Conservation (phyloP, 768 basidiomycete species). For the Russula compacta region DNA sequence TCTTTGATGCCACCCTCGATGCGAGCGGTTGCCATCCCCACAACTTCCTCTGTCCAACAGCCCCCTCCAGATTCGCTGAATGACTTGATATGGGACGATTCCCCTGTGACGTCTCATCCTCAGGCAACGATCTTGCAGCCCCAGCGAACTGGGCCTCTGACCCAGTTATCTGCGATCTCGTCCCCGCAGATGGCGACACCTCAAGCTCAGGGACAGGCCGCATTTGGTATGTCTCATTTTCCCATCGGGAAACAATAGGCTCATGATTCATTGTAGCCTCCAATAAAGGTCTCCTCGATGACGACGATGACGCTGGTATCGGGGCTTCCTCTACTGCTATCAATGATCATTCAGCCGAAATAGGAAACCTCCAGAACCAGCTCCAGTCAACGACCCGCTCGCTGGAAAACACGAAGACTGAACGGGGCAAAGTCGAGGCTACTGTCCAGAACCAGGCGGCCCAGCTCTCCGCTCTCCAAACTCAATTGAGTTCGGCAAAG, state of each 20-base stretch:
- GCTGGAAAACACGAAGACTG: conserved; percentile 53
- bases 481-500: conserved; percentile 74
- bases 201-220: conserved; percentile 32
- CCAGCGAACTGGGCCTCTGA: conserved; percentile 4
- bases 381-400: conserved; percentile 70
- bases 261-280: conserved; percentile 6
- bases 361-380: conserved; percentile 83
- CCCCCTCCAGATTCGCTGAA: conserved; percentile 32
- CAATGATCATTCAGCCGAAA: conserved; percentile 72
- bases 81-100: conserved; percentile 40
- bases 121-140: conserved; percentile 28
- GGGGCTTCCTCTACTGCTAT: conserved; percentile 40
- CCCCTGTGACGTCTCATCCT: conserved; percentile 29
- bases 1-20: conserved; percentile 78
- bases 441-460: conserved; percentile 57
- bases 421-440: conserved; percentile 58
- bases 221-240: conserved; percentile 36
- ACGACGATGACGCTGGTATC: conserved; percentile 52
- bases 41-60: conserved; percentile 32
- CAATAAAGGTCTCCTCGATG: conserved; percentile 56
- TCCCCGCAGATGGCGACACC: conserved; percentile 15
- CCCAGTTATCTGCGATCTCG: not conserved
- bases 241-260: conserved; percentile 7
- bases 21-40: conserved; percentile 37
- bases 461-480: conserved; percentile 73